phyloP scores from a whole-genome alignment of 2,329 filamentous ascomycete genomes.

The Trichoderma gracile region DNA sequence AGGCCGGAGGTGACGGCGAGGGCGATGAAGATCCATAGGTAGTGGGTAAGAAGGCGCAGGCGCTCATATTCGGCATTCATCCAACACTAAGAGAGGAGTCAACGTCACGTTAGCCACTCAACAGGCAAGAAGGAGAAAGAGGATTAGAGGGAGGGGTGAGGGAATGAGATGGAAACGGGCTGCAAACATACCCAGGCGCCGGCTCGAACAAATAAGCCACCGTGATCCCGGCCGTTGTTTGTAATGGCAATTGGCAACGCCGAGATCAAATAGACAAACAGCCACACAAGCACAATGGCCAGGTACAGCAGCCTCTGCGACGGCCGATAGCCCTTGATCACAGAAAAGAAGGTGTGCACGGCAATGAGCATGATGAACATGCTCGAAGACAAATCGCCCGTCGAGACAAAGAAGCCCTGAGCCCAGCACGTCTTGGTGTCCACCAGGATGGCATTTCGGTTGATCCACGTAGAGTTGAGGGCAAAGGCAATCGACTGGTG shows the following conservation, averaged over 20 bases:
- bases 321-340: conserved; percentile 58
- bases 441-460: conserved; percentile 54
- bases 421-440: conserved; percentile 57
- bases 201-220: conserved; percentile 62
- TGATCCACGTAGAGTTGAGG: conserved; percentile 61
- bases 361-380: conserved; percentile 68
- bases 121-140: not conserved
- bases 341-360: conserved; percentile 64
- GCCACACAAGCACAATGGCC: conserved; percentile 54
- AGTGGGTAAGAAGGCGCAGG: conserved; percentile 62
- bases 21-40: conserved; percentile 61
- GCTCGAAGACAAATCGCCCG: conserved; percentile 65
- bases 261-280: conserved; percentile 59
- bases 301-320: conserved; percentile 52
- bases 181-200: conserved; percentile 57
- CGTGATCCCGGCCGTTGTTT: conserved; percentile 42
- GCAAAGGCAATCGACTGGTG: conserved; percentile 66
- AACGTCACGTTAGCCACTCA: not conserved
- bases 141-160: not conserved
- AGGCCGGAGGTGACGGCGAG: conserved; percentile 43
- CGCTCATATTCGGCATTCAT: conserved; percentile 55
- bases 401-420: conserved; percentile 69
- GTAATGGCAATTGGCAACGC: conserved; percentile 52
- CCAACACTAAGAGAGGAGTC: conserved; percentile 56
- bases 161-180: not conserved